A percentile compares a stretch with the other conserved stretches of the same genome.
These are phyloP conservation scores for Aspergillus hiratsukae DNA, from an alignment of 2,329 filamentous ascomycete species.

Conservation along the genomic window DNA sequence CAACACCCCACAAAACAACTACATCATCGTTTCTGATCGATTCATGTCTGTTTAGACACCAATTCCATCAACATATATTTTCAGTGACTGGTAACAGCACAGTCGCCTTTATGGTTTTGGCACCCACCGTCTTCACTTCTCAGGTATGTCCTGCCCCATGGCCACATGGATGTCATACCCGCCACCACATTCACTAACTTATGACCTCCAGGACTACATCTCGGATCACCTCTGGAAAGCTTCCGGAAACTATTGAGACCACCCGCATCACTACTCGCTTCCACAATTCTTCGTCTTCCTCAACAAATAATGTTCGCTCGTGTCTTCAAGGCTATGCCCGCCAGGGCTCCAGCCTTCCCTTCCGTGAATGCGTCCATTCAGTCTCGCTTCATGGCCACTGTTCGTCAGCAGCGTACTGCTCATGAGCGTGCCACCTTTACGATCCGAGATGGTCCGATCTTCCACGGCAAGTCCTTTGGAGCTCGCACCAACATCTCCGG, in stretches of 20 bases:
- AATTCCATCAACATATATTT: constrained; percentile 1
- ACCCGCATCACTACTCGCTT: background rate
- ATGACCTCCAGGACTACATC: constrained; percentile 55
- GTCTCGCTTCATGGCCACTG: constrained; percentile 56
- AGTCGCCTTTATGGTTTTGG: constrained; percentile 78
- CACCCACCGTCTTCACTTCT: constrained; percentile 79
- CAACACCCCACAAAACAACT: constrained; percentile 6
- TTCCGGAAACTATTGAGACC: constrained; percentile 53
- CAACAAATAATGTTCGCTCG: constrained; percentile 50
- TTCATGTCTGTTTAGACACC: constrained; percentile 27
- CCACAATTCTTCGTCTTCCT: background rate
- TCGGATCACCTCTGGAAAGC: constrained; percentile 68
- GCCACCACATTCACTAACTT: constrained; percentile 10
- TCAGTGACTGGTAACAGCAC: constrained; percentile 34
- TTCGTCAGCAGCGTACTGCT: constrained; percentile 66
- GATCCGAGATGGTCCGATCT: constrained; percentile 92
- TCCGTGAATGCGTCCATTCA: constrained; percentile 33
- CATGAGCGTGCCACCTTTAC: constrained; percentile 86
- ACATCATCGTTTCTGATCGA: background rate
- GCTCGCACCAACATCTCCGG: constrained; percentile 95
- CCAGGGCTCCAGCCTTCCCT: constrained; percentile 44
- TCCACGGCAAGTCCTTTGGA: constrained; percentile 93
- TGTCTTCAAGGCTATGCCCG: constrained; percentile 50
- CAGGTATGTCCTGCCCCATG: constrained; percentile 56
- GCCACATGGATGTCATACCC: constrained; percentile 10